phyloP scores from a whole-genome alignment of 2,329 filamentous ascomycete species.

The Fusarium falciforme region DNA sequence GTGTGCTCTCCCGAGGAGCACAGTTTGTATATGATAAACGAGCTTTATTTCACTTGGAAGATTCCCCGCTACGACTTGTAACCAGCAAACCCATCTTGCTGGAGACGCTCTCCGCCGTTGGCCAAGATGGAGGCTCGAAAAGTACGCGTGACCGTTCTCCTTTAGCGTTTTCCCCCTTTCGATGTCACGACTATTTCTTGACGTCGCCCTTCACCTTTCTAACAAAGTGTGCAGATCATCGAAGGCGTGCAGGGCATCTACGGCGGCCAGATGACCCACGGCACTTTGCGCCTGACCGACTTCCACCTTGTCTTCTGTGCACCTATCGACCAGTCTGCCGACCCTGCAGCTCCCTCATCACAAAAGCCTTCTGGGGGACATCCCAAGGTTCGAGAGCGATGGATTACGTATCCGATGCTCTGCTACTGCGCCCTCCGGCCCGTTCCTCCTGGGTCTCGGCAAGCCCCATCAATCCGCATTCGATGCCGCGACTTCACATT shows the following conservation, averaged over 20 bases:
- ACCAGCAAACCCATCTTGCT: not conserved
- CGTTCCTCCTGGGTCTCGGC: constrained; percentile 73
- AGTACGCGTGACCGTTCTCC: constrained; percentile 44
- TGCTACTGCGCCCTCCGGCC: constrained; percentile 82
- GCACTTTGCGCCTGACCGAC: constrained; percentile 70
- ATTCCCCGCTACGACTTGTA: not conserved
- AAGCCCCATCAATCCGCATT: constrained; percentile 85
- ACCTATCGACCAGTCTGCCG: constrained; percentile 49
- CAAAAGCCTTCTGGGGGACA: constrained; percentile 37
- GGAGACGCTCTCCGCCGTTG: constrained; percentile 5
- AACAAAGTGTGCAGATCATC: constrained; percentile 52
- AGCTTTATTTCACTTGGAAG: not conserved
- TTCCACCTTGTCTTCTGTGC: constrained; percentile 70
- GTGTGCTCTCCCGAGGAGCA: not conserved
- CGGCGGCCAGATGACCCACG: constrained; percentile 66
- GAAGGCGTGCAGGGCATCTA: constrained; percentile 72
- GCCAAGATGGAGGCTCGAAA: constrained; percentile 55
- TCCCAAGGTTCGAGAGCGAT: constrained; percentile 72
- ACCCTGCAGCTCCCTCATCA: constrained; percentile 20
- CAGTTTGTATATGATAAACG: not conserved
- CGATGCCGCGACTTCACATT: constrained; percentile 95
- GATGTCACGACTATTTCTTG: not conserved
- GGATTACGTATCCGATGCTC: constrained; percentile 96
- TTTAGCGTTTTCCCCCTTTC: not conserved
- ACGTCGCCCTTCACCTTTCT: constrained; percentile 15